phyloP scores from a whole-genome alignment of 805 yeast species.

The Saccharomyces kudriavzevii region DNA sequence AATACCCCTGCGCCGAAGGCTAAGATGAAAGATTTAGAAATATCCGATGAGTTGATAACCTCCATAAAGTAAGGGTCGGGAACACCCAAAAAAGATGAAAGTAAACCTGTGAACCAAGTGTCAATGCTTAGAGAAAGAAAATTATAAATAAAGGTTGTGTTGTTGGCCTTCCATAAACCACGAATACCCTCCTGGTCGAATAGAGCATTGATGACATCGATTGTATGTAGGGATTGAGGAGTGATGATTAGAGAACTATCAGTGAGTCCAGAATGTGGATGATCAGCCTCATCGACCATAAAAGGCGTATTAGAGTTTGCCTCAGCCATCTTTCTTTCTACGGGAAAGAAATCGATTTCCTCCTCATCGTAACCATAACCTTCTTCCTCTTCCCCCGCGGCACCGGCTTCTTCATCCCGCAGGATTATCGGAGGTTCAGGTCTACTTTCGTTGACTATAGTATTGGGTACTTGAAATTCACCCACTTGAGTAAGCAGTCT shows the following conservation, averaged over 20 bases:
- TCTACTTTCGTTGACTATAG: background rate
- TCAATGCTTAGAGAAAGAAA: constrained; percentile 70
- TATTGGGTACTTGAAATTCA: constrained; percentile 17
- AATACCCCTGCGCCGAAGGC: constrained; percentile 45
- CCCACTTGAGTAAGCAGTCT: constrained; percentile 77
- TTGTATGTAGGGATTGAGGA: constrained; percentile 54
- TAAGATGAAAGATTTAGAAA: background rate
- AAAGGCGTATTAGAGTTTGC: background rate
- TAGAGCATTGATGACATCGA: constrained; percentile 56
- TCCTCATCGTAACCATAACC: constrained; percentile 27
- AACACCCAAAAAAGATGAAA: constrained; percentile 70
- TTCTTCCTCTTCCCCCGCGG: constrained; percentile 19
- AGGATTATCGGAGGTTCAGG: constrained; percentile 5
- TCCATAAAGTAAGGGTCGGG: constrained; percentile 89
- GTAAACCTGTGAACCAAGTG: constrained; percentile 86
- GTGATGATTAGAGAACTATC: constrained; percentile 28
- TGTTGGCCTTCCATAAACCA: constrained; percentile 65
- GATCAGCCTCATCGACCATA: constrained; percentile 4
- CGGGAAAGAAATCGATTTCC: constrained; percentile 32
- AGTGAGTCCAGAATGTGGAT: background rate
- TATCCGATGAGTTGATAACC: constrained; percentile 61
- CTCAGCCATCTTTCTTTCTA: constrained; percentile 1
- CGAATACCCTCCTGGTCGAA: constrained; percentile 63
- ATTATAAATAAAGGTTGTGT: constrained; percentile 70
- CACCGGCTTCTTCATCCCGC: constrained; percentile 13